These are phyloP conservation scores for Liriodendron chinense DNA, from an alignment of 164 flowering plant species.

Conservation along the genomic window DNA sequence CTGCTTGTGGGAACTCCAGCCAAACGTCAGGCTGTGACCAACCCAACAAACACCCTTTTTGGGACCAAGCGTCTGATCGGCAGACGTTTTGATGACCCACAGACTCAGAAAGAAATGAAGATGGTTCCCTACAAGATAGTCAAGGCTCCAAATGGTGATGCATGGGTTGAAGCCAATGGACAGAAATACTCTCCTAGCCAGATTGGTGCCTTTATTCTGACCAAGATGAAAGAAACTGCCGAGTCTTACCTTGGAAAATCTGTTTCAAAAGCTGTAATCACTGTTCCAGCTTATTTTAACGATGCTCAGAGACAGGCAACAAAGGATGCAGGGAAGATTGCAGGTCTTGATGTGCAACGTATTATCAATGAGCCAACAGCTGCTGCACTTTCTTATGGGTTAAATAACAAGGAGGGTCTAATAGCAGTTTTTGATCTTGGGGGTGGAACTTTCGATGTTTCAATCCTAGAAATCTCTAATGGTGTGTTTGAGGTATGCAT, in stretches of 20 bases:
- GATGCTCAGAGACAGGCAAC: slow-evolving; percentile 80
- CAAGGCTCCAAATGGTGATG: slow-evolving; percentile 71
- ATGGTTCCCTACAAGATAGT: slow-evolving; percentile 74
- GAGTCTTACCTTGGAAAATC: slow-evolving; percentile 61
- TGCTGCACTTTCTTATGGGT: slow-evolving; percentile 74
- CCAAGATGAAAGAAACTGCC: slow-evolving; percentile 77
- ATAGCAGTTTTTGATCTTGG: slow-evolving; percentile 77
- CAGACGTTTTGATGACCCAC: slow-evolving; percentile 59
- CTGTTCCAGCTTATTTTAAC: slow-evolving; percentile 75
- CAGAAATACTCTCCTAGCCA: slow-evolving; percentile 68
- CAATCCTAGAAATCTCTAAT: slow-evolving; percentile 63
- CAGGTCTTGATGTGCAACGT: slow-evolving; percentile 65
- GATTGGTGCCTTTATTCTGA: slow-evolving; percentile 65
- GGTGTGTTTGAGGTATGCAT: slow-evolving; percentile 64
- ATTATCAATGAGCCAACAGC: slow-evolving; percentile 83
- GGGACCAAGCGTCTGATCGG: slow-evolving; percentile 69
- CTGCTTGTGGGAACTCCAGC: slow-evolving; percentile 65
- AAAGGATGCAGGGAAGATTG: slow-evolving; percentile 73
- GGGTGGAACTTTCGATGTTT: slow-evolving; percentile 81
- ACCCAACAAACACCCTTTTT: slow-evolving; percentile 57
- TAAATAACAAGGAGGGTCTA: slow-evolving; percentile 64
- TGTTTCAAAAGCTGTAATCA: slow-evolving; percentile 57
- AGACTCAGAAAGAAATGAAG: slow-evolving; percentile 71
- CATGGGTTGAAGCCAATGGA: slow-evolving; percentile 73
- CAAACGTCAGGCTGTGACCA: slow-evolving; percentile 71